Base-by-base conservation (phyloP, 2,329 filamentous ascomycete species). In the Ascochyta fabae region DNA sequence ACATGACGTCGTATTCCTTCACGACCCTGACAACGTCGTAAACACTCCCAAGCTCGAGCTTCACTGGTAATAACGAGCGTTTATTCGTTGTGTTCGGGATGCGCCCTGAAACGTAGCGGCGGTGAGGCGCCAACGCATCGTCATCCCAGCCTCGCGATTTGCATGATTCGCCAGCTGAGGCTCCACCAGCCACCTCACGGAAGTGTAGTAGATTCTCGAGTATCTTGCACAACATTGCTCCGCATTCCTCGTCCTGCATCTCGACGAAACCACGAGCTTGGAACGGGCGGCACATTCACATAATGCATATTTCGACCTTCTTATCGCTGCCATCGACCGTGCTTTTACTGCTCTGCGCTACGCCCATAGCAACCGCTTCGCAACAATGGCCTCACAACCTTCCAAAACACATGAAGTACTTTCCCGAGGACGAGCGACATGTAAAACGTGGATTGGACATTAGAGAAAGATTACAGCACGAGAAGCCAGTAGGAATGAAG, bases 401-500 rank as follows among this genome's bases (percentile, higher is more conserved):
- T 3, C 78, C 79, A 12, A 72, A 66, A 56, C 74, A 78, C 27
- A 72, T 75, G 48, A 80, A 79, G 62, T 79, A 80, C 68, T 81
- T 75, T 53, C 79, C 80, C 2, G 77, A 81, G 60, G 77, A 82
- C 41, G 79, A 81, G 51, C 61, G 67, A 3, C 71, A 75, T 48
- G 69, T 77, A 8, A 78, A 78, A 54, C 70, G 79, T 29, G 73
- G 75, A n/a, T 53, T 78, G 12, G 70, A 76, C 48, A 72, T 76
- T 36, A 74, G 73, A 59, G 73, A 77, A 61, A 73, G 66, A 59
- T 67, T 81, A 48, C 71, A 62, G 39, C 58, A 61, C 64, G 73
- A 76, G 67, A 73, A 64, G 36, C 88, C 88, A 0, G 82, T 84
- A 1, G 89, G 85, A 0, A 81, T 93, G 50, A 85, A 84, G 69